These are phyloP conservation scores for Kazachstania africana DNA, from an alignment of 805 yeast genomes.

Conservation along the genomic window DNA sequence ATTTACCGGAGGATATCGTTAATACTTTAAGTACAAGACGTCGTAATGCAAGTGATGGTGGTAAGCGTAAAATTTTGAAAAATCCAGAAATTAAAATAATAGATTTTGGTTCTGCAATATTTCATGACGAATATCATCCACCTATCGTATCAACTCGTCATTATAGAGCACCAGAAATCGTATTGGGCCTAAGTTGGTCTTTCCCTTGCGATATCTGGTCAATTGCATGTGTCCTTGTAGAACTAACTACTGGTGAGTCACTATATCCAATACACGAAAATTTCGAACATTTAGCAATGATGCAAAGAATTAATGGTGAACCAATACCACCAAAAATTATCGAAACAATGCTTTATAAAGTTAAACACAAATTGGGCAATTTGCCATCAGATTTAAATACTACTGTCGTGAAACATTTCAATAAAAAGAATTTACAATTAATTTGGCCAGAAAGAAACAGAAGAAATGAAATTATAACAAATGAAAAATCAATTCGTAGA, in stretches of 20 bases:
- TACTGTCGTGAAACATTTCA: slow-evolving; percentile 24
- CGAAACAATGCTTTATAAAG: slow-evolving; percentile 25
- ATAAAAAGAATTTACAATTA: slow-evolving; percentile 11
- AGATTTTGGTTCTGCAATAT: slow-evolving; percentile 96
- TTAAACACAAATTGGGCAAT: slow-evolving; percentile 22
- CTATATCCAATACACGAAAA: slow-evolving; percentile 91
- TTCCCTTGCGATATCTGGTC: slow-evolving; percentile 97
- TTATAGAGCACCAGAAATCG: slow-evolving; percentile 94
- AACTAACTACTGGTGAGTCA: slow-evolving; percentile 87
- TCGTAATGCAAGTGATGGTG: slow-evolving; percentile 21
- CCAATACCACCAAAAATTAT: slow-evolving; percentile 31
- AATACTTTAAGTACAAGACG: slow-evolving; percentile 20
- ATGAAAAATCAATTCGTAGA: slow-evolving; percentile 21
- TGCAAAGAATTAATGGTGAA: slow-evolving; percentile 64
- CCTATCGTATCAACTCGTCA: slow-evolving; percentile 89
- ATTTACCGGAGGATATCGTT: slow-evolving; percentile 12
- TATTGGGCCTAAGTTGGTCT: slow-evolving; percentile 92
- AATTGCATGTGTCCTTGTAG: slow-evolving; percentile 85
- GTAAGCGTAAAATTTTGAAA: slow-evolving; percentile 32
- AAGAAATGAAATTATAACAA: slow-evolving; percentile 18
- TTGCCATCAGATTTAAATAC: slow-evolving; percentile 22
- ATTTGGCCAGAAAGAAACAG: slow-evolving; percentile 24
- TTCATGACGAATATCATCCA: slow-evolving; percentile 87
- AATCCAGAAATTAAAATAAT: slow-evolving; percentile 81
- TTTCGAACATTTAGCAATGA: slow-evolving; percentile 87